Base-by-base conservation (phyloP, 768 basidiomycete species). In the Cystofilobasidium capitatum region DNA sequence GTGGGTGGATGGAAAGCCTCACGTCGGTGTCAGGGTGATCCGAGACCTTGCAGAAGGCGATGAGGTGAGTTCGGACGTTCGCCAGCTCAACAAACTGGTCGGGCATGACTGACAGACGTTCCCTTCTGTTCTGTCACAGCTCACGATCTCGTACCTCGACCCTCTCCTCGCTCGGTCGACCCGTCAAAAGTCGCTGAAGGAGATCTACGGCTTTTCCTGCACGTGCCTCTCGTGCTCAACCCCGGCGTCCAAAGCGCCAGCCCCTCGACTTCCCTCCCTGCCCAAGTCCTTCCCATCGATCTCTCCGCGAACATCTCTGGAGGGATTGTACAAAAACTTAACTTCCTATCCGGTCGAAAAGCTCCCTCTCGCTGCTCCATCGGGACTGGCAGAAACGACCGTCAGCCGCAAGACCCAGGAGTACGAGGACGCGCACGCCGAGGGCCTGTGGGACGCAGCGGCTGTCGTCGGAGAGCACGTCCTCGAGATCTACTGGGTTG, bases 91-190 rank as follows among this genome's bases (percentile, higher is more conserved):
- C 37, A 20, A n/a, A 26, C n/a, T 31, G 17, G 29, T 42, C 24
- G 8, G 29, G 12, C 7, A 13, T n/a, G n/a, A n/a, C n/a, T n/a
- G n/a, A n/a, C n/a, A n/a, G n/a, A n/a, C n/a, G n/a, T n/a, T n/a
- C 47, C 29, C 17, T 36, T 20, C 26, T n/a, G 26, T 31, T 14
- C 29, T 40, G n/a, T n/a, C n/a, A 4, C 37, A 68, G 66, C 12
- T 68, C 40, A 68, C 66, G 1, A 68, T 68, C 31, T 54, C 61
- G 22, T 68, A 68, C 35, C 66, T 68, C 29, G 66, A 68, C 57
- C 66, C 66, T 12, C 45, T 68, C 16, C 54, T 63, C 24, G 40
- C 66, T 0, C 26, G 24, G 13, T 16, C 26, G 12, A 63, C 61
- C 1, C 47, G 66, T 6, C 51, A 26, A 22, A 26, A 61, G 36